Conservation (phyloP, 148 eudicot species). For the Cornus kousa region DNA sequence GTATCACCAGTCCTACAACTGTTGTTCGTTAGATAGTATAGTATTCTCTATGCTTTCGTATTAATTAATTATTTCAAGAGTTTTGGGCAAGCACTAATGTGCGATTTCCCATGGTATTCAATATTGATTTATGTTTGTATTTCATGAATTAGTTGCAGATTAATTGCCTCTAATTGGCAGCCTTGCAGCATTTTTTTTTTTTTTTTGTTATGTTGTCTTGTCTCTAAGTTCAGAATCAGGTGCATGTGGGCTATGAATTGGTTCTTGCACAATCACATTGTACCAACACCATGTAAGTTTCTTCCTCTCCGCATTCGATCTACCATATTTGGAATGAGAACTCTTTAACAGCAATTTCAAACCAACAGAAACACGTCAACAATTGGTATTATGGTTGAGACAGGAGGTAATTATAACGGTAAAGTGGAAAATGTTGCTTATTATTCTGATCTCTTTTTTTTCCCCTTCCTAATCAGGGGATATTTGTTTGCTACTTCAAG, state of each 20-base stretch:
- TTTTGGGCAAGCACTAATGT: neutral
- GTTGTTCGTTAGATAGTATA: neutral
- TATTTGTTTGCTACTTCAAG: neutral
- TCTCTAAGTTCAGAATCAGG: neutral
- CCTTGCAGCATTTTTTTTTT: neutral
- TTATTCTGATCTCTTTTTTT: neutral
- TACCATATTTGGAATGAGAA: neutral
- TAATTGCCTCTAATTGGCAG: neutral
- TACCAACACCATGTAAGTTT: neutral
- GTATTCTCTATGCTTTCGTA: neutral
- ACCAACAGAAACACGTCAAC: neutral
- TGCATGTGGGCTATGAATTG: neutral
- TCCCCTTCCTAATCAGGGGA: neutral
- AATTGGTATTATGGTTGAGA: neutral
- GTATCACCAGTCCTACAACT: too few relatives aligned
- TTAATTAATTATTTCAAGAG: neutral
- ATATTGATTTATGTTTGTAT: neutral
- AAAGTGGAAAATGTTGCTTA: too few relatives aligned
- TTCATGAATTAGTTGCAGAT: neutral
- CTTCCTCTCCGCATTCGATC: neutral
- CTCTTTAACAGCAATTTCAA: neutral
- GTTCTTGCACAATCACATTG: neutral
- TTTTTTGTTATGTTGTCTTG: neutral
- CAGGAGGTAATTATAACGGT: neutral
- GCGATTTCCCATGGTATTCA: neutral